These are phyloP conservation scores for Rugonectria rugulosa DNA, from an alignment of 2,329 filamentous ascomycete species.

Conservation along the genomic window DNA sequence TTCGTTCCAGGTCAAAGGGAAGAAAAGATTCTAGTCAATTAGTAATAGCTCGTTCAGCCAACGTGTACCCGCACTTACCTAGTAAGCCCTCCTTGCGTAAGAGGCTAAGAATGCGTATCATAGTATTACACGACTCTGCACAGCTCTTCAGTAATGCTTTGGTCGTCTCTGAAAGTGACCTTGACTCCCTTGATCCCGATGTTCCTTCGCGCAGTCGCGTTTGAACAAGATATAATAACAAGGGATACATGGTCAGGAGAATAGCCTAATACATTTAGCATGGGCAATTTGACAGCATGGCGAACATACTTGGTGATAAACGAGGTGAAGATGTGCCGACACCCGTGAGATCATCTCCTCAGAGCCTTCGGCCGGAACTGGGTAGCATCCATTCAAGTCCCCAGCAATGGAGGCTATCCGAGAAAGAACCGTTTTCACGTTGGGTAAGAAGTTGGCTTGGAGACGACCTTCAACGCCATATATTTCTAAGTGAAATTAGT, in stretches of 20 bases:
- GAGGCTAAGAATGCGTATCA: constrained; percentile 8
- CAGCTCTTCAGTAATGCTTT: constrained; percentile 14
- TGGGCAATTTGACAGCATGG: no score
- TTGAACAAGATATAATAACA: constrained; percentile 12
- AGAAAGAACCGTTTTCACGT: constrained; percentile 11
- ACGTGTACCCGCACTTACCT: not conserved
- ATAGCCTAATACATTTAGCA: constrained; percentile 4
- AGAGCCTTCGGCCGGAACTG: constrained; percentile 2
- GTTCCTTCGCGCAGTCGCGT: constrained; percentile 1
- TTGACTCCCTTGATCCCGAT: not conserved
- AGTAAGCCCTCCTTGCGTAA: constrained; percentile 12
- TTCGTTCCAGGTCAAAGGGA: constrained; percentile 17
- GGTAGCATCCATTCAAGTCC: constrained; percentile 9
- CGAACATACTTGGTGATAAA: constrained; percentile 8
- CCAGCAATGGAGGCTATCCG: constrained; percentile 11
- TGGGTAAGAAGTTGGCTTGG: constrained; percentile 16
- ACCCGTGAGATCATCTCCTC: constrained; percentile 10
- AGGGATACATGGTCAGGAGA: constrained; percentile 16
- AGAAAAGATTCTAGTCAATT: constrained; percentile 8
- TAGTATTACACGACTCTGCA: constrained; percentile 11
- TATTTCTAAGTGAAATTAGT: constrained; percentile 3
- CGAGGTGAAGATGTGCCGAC: constrained; percentile 10
- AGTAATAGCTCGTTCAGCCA: not conserved
- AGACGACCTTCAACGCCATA: constrained; percentile 18
- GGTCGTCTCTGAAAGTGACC: constrained; percentile 11